Conservation (phyloP, 768 basidiomycete genomes). For the Tulasnella sp. region DNA sequence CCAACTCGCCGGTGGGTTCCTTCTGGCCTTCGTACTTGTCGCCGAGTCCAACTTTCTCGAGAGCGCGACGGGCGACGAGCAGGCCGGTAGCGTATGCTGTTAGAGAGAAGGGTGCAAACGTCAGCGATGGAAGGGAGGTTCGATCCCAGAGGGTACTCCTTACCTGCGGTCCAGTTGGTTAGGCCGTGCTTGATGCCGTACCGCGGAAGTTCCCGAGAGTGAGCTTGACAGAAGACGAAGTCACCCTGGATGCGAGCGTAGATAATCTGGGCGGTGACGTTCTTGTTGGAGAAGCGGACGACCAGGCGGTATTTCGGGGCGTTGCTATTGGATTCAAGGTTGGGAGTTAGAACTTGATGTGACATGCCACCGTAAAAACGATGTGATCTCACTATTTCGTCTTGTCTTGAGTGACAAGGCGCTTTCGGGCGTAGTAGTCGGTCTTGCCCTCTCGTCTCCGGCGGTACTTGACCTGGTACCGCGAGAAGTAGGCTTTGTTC, state of each 20-base stretch:
- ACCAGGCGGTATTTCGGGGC: slow-evolving; percentile 97
- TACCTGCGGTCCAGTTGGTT: slow-evolving; percentile 97
- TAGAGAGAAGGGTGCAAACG: not conserved
- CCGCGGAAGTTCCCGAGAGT: slow-evolving; percentile 80
- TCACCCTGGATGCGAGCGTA: slow-evolving; percentile 98
- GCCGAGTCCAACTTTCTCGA: slow-evolving; percentile 89
- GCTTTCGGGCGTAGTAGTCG: slow-evolving; percentile 98
- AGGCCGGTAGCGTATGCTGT: slow-evolving; percentile 95
- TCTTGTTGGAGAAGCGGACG: slow-evolving; percentile 97
- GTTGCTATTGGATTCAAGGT: slow-evolving; percentile 43
- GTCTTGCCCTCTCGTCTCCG: slow-evolving; percentile 97
- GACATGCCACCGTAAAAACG: not conserved
- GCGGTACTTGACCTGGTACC: slow-evolving; percentile 98
- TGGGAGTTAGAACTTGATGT: not conserved
- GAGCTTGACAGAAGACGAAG: slow-evolving; percentile 79
- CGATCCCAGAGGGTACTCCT: slow-evolving; percentile 16
- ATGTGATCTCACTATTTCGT: slow-evolving; percentile 80
- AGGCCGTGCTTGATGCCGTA: slow-evolving; percentile 98
- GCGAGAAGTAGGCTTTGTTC: slow-evolving; percentile 94
- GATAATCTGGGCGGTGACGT: slow-evolving; percentile 89
- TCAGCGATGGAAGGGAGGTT: not conserved
- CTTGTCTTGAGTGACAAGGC: slow-evolving; percentile 95
- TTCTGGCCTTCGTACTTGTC: slow-evolving; percentile 95
- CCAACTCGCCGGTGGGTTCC: slow-evolving; percentile 81
- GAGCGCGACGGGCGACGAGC: slow-evolving; percentile 84